Conservation (phyloP, 1,139 yeast genomes). For the Lipomyces yarrowii region DNA sequence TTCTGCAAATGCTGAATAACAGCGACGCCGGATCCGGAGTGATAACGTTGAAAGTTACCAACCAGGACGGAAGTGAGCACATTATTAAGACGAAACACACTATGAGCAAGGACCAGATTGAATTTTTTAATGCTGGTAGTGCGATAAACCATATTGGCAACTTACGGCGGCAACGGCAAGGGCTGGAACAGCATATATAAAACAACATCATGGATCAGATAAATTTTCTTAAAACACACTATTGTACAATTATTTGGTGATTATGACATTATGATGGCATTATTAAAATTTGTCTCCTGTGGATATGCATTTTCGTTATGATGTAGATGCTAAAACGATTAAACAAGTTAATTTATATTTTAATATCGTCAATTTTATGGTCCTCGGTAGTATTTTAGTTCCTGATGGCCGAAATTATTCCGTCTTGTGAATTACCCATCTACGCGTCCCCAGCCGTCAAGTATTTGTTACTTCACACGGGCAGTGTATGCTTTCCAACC, state of each 20-base stretch:
- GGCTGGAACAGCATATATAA: conserved; percentile 44
- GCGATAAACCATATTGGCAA: conserved; percentile 93
- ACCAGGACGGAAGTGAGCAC: conserved; percentile 70
- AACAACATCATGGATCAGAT: neutral
- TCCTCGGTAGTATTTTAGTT: neutral
- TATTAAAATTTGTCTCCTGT: neutral
- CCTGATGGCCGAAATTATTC: neutral
- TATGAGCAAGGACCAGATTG: conserved; percentile 94
- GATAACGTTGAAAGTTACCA: conserved; percentile 69
- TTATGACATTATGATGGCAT: neutral
- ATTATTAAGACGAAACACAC: conserved; percentile 84
- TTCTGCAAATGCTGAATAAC: conserved; percentile 75
- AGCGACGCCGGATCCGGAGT: conserved; percentile 64
- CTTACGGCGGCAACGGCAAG: conserved; percentile 32
- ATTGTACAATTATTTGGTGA: neutral
- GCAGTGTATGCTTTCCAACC: conserved; percentile 86
- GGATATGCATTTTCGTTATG: neutral
- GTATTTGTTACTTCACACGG: conserved; percentile 14
- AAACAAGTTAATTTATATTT: neutral
- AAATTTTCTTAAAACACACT: neutral
- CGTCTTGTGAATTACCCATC: neutral
- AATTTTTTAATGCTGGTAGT: conserved; percentile 95
- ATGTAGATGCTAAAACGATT: neutral
- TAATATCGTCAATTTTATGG: neutral
- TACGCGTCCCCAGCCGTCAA: neutral